Evolutionary conservation across 2,329 filamentous ascomycete species (phyloP), one percentile per base, ranked within the genome.

Genomic region (Cladophialophora yegresii): DNA sequence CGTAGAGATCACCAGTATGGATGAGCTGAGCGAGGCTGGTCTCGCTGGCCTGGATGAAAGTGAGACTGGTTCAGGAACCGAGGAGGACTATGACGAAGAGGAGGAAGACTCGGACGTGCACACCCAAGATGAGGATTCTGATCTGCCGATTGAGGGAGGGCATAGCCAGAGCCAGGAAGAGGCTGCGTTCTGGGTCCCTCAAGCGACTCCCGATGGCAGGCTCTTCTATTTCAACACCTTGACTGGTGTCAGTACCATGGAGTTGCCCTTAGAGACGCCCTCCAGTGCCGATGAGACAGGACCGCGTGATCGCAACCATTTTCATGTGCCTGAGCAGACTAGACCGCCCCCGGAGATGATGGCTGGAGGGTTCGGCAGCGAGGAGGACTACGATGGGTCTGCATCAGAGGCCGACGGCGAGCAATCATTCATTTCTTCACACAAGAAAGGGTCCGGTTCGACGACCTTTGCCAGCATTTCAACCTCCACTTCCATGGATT

Each of bases 191-290:
- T 99, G 95, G 95, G 96, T 99, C 71, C 95, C 95, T 20, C 95
- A 99, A 80, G 95, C 93, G 13, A 99, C 95, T 0, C 87, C 91
- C 1, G 93, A 98, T 75, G 95, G 95, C 60, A 86, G 93, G 62
- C 79, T 99, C 26, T 99, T 96, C 78, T 99, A 98, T 79, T 98
- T 96, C 83, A 99, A 99, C 77, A 98, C 93, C 67, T 87, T 97
- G 80, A 99, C 95, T 0, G 93, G 93, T 61, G 92, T 96, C 73
- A 96, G 91, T 74, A 96, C 91, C 68, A 95, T 93, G 86, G 95
- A 99, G 75, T 81, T 99, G 66, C 95, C 95, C 1, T 83, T 99
- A 28, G 95, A 99, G 76, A 93, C 93, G 16, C 93, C 95, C 1
- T 87, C 87, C 0, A 91, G 90, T 6, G 78, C 86, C 20, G 89